Conservation (phyloP, 139 green algal genomes). For the Spirogloea muscicola region DNA sequence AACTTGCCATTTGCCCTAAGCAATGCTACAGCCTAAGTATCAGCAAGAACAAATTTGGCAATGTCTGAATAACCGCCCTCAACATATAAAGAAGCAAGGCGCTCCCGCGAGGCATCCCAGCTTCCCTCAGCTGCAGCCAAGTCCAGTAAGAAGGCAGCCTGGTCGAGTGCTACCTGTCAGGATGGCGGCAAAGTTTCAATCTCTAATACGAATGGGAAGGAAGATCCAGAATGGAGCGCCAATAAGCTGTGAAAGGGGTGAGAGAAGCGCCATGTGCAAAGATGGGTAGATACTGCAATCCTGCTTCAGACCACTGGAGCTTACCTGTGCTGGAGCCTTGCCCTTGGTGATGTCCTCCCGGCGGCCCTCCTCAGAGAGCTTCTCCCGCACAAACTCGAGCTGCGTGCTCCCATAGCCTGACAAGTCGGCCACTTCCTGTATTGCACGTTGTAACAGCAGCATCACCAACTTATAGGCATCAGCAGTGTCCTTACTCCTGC, state of each 20-base stretch:
- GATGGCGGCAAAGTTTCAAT: not conserved
- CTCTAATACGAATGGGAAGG: not conserved
- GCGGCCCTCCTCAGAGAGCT: constrained; percentile 27
- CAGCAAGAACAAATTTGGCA: not conserved
- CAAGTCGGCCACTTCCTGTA: constrained; percentile 39
- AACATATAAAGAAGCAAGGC: constrained; percentile 17
- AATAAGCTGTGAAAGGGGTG: not conserved
- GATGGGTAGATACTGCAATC: not conserved
- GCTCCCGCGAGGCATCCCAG: constrained; percentile 28
- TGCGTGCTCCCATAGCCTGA: constrained; percentile 32
- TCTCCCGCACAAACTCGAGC: constrained; percentile 37
- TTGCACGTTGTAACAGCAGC: not conserved
- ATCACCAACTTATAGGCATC: too few species aligned
- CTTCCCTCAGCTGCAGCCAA: constrained; percentile 20
- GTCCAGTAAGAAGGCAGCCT: constrained; percentile 40
- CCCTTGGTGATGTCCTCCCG: constrained; percentile 36
- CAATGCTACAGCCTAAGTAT: too few species aligned
- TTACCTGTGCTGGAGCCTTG: constrained; percentile 43
- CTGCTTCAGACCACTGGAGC: not conserved
- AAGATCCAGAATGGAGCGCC: not conserved
- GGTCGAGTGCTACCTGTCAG: constrained; percentile 32
- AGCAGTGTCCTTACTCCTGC: too few species aligned
- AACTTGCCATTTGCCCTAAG: too few species aligned
- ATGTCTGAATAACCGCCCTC: constrained; percentile 19
- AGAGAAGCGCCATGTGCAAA: not conserved